Base-by-base conservation (phyloP, 495 filamentous ascomycete species). In the Extremus antarcticus region DNA sequence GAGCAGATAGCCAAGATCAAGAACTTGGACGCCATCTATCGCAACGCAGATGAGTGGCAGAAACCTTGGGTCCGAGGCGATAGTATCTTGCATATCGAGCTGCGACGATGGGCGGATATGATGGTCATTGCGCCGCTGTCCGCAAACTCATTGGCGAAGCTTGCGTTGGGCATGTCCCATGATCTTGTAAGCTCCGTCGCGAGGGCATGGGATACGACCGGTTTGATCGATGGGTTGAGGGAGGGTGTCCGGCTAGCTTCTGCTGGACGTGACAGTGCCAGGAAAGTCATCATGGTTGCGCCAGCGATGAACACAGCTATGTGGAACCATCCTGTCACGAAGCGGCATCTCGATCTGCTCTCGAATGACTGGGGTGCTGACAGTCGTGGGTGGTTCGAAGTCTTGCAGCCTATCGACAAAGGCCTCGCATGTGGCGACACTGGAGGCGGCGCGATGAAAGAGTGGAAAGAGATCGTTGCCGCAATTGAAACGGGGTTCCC, bases 281-380 rank as follows among this genome's bases (percentile, higher is more conserved):
- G 67, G 62, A 82, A 79, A 66, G 65, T 67, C 25, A 84, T 87
- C 48, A 40, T 85, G 3, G 83, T 86, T 0, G 85, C 76, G n/a
- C 85, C 81, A 41, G 79, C 83, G 15, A 90, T 94, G 87, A 91
- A 94, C 71, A 87, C 82, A n/a, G 82, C 81, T 2, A 94, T 94
- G 91, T 95, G 84, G 84, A 72, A 73, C 50, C 86, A 95, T 69
- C 90, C 90, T 17, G 69, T 95, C 39, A 95, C 89, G 0, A 71
- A 64, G 46, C 78, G 80, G 57, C 86, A 94, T 51, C 65, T 95
- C 10, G 61, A 65, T n/a, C 68, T 85, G 0, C 69, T 95, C 35
- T 71, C 78, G 53, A 79, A 84, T n/a, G 84, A 89, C 50, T 90
- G 87, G 86, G 81, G 77, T 29, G 69, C 80, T 53, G 62, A 57